Percentiles rank a stretch among this genome's conserved stretches.
Conservation (phyloP, 2,329 filamentous ascomycete genomes). For the Verticillium alfalfae region DNA sequence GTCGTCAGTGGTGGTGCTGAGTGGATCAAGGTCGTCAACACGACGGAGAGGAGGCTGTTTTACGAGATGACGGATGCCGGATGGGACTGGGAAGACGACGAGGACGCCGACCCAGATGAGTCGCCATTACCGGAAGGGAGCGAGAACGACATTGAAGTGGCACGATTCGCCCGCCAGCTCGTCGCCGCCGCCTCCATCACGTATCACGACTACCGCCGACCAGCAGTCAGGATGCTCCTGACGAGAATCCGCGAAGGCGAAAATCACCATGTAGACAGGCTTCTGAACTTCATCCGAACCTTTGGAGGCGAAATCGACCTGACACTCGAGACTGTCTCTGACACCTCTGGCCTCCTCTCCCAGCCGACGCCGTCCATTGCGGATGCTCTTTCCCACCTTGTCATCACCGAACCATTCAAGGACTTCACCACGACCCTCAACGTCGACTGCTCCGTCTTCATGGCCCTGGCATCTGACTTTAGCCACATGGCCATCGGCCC, state of each 20-base stretch:
- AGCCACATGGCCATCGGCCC: slow-evolving; percentile 27
- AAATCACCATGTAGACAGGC: slow-evolving; percentile 20
- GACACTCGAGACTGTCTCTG: slow-evolving; percentile 18
- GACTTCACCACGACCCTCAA: slow-evolving; percentile 29
- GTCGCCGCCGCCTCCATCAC: slow-evolving; percentile 28
- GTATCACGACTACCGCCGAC: slow-evolving; percentile 27
- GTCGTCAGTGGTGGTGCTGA: slow-evolving; percentile 8
- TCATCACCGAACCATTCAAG: slow-evolving; percentile 20
- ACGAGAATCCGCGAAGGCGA: slow-evolving; percentile 21
- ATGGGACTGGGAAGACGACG: slow-evolving; percentile 30
- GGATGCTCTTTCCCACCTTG: slow-evolving; percentile 20
- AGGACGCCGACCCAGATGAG: slow-evolving; percentile 27
- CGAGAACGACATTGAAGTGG: slow-evolving; percentile 14
- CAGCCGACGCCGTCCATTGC: slow-evolving; percentile 16
- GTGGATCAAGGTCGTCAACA: slow-evolving; percentile 12
- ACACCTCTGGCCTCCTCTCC: slow-evolving; percentile 16
- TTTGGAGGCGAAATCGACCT: slow-evolving; percentile 23
- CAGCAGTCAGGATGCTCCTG: slow-evolving; percentile 27
- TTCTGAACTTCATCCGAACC: slow-evolving; percentile 22
- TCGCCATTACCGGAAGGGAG: slow-evolving; percentile 15
- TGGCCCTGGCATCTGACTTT: slow-evolving; percentile 33
- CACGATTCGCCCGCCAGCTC: slow-evolving; percentile 24
- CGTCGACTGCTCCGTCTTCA: slow-evolving; percentile 34
- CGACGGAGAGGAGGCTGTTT: slow-evolving; percentile 20
- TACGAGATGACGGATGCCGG: slow-evolving; percentile 34